A percentile compares a stretch with the other conserved stretches of the same genome.
These are phyloP conservation scores for Mentha longifolia DNA, from an alignment of 257 asterid species.

Conservation along the genomic window DNA sequence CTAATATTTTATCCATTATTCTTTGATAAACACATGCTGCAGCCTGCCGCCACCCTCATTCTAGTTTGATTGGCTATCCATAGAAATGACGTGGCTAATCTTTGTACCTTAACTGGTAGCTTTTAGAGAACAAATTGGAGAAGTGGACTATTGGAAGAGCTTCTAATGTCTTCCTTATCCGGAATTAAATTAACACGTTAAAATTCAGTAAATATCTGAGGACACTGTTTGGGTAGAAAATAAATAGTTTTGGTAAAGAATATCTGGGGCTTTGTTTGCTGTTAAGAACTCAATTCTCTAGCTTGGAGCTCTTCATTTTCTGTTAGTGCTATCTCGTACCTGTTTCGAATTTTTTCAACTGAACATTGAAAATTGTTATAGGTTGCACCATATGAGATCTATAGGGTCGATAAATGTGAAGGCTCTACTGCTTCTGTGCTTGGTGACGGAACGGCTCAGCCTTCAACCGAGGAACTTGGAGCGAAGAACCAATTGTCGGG, in stretches of 20 bases:
- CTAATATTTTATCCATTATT: constrained; percentile 7
- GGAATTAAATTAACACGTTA: background rate
- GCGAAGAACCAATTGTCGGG: constrained; percentile 43
- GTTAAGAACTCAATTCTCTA: background rate
- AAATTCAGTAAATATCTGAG: background rate
- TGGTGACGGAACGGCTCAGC: constrained; percentile 47
- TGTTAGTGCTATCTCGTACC: background rate
- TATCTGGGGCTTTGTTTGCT: background rate
- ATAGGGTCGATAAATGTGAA: constrained; percentile 67
- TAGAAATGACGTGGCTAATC: background rate
- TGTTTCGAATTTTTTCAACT: constrained; percentile 20
- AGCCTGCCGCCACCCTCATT: background rate
- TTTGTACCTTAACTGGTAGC: background rate
- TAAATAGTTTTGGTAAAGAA: background rate
- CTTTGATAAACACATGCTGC: constrained; percentile 13
- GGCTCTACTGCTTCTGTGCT: constrained; percentile 39
- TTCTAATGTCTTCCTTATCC: background rate
- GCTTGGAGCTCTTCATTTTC: background rate
- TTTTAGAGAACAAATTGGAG: background rate
- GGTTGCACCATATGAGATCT: constrained; percentile 84
- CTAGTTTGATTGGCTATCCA: background rate
- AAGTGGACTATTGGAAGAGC: background rate
- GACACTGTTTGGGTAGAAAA: background rate
- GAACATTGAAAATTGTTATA: constrained; percentile 37
- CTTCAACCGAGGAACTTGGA: constrained; percentile 46